Evolutionary conservation across 441 rosid species (phyloP).

Genomic region (Arabidopsis lyrata): DNA sequence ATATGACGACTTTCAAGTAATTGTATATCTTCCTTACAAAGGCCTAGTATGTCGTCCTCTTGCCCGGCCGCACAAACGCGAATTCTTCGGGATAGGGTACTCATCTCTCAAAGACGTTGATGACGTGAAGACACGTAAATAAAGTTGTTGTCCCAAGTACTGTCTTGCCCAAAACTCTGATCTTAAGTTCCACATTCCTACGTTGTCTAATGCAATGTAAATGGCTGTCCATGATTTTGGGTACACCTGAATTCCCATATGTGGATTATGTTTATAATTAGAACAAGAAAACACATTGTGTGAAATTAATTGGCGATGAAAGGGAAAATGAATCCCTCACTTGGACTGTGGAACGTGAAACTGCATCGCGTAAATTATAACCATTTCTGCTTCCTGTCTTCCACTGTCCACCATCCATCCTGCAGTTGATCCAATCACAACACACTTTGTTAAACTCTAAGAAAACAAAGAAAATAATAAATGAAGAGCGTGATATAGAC

Average conservation of each 20-base stretch:
- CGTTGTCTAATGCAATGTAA: constrained; percentile 87
- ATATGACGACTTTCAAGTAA: constrained; percentile 18
- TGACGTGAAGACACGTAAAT: constrained; percentile 75
- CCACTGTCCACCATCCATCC: constrained; percentile 98
- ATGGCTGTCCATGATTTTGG: constrained; percentile 94
- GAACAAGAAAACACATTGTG: constrained; percentile 1
- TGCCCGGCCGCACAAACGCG: constrained; percentile 85
- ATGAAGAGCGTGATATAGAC: constrained; percentile 22
- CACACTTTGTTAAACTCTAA: background rate
- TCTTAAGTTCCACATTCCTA: constrained; percentile 97
- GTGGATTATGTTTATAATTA: background rate
- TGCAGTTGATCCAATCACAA: constrained; percentile 42
- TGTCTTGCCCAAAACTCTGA: constrained; percentile 91
- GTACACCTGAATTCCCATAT: constrained; percentile 66
- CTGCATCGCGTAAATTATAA: constrained; percentile 89
- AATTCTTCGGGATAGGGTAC: constrained; percentile 88
- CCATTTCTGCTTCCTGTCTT: constrained; percentile 64
- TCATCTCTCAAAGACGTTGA: constrained; percentile 89
- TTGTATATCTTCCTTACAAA: constrained; percentile 47
- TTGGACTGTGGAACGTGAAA: constrained; percentile 78
- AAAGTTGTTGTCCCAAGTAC: constrained; percentile 93
- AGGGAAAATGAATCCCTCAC: constrained; percentile 47
- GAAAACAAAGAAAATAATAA: background rate
- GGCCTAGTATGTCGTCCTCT: constrained; percentile 80
- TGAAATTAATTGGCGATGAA: background rate